A percentile compares a stretch with the other conserved stretches of the same genome.
Conservation (phyloP, 306 rosid species). For the Inga oerstediana region DNA sequence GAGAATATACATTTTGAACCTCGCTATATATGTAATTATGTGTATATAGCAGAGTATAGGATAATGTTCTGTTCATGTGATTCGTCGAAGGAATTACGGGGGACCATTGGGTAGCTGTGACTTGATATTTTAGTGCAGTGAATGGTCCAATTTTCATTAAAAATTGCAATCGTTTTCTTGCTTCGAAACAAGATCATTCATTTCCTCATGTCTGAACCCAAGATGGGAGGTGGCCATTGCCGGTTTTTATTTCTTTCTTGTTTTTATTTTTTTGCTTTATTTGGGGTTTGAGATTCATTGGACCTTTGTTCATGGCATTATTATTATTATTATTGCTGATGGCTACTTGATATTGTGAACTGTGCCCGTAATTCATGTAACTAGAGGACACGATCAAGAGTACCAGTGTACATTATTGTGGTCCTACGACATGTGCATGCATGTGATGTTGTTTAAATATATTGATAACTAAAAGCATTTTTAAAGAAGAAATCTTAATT, state of each 20-base stretch:
- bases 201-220: neutral
- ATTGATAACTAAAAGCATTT: neutral
- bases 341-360: neutral
- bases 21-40: neutral
- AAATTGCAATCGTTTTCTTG: neutral
- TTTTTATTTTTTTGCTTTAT: neutral
- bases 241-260: neutral
- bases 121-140: neutral
- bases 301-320: neutral
- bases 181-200: neutral
- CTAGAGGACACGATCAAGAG: neutral
- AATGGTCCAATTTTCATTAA: neutral
- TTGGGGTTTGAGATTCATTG: neutral
- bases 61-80: neutral
- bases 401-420: neutral
- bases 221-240: neutral
- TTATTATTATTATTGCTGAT: neutral
- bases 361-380: neutral
- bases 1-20: neutral
- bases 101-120: neutral
- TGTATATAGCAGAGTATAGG: neutral
- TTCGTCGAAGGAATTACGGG: neutral
- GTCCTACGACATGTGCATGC: neutral
- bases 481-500: neutral
- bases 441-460: too few species aligned